Base-by-base conservation (phyloP, 2,329 filamentous ascomycete species). In the Fusarium equiseti region DNA sequence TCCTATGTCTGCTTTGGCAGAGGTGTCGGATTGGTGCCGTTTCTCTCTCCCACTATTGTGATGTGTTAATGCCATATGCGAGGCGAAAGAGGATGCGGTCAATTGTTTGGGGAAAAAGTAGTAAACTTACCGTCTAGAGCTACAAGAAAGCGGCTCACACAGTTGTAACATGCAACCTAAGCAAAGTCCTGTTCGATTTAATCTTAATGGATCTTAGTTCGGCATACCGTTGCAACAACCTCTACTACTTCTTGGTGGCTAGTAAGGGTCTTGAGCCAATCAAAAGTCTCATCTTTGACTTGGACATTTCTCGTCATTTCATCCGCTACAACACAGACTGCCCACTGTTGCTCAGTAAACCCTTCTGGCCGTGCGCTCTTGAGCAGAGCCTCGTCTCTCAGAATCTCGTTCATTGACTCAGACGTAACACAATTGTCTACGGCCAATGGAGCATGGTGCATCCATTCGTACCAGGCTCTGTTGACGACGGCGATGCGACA, bases 141-240 rank as follows among this genome's bases (percentile, higher is more conserved):
- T n/a, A 57, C 54, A 15, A 57, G 54, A 42, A 52, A 57, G n/a
- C 54, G 54, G 26, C 54, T 57, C 4, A 57, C 54, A 11, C 53
- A 57, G 6, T 57, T 52, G 16, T 57, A 57, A 10, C 45, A 57
- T 8, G 54, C 54, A 4, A 57, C 16, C 54, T 57, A 35, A 35
- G 15, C 4, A 24, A 18, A 2, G 2, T 6, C 8, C 20, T 1
- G 4, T 57, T 8, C 52, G 54, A 10, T 10, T 18, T 10, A 35
- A 18, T 18, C 32, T 35, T 18, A 18, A 35, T 18, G 16, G 16
- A 18, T 35, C 16, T 18, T 16, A 12, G 8, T 18, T 22, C 6
- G 4, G 40, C 24, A n/a, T 51, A 56, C 53, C 15, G 54, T 57
- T 8, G 45, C 26, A 32, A 57, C 54, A 22, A 57, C 26, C 18